phyloP scores from a whole-genome alignment of 371 early-diverging fungal genomes.

The Thermomucor indicae-seudaticae region DNA sequence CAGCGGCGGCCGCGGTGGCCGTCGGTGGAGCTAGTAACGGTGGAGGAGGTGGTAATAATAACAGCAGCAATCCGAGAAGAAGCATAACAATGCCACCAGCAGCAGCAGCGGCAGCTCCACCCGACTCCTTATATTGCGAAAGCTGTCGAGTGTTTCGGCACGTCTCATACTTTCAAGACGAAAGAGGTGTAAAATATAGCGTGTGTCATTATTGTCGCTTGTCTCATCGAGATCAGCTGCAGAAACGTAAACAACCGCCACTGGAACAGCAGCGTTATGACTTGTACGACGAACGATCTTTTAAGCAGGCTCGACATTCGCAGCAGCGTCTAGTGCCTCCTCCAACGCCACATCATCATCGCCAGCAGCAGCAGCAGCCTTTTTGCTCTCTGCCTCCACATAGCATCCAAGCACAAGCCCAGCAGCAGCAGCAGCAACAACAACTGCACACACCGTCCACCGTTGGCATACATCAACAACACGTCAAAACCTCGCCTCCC shows the following conservation, averaged over 20 bases:
- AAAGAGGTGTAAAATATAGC: conserved; percentile 9
- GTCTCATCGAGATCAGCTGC: conserved; percentile 5
- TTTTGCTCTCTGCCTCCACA: conserved; percentile 2
- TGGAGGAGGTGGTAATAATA: background rate
- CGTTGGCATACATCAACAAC: conserved; percentile 1
- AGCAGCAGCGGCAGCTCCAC: background rate
- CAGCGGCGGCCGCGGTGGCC: conserved; percentile 7
- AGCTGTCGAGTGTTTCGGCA: conserved; percentile 6
- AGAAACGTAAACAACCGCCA: conserved; percentile 11
- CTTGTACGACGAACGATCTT: background rate
- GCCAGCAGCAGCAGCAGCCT: conserved; percentile 6
- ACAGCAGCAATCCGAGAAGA: background rate
- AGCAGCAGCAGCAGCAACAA: conserved; percentile 10
- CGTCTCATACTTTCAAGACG: conserved; percentile 6
- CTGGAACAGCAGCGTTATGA: conserved; percentile 2
- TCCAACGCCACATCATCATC: background rate
- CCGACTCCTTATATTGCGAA: conserved; percentile 6
- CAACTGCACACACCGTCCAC: conserved; percentile 3
- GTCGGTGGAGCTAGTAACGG: conserved; percentile 3
- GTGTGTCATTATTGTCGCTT: conserved; percentile 10
- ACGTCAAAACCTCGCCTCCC: conserved; percentile 12
- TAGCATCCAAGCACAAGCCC: conserved; percentile 3
- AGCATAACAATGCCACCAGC: conserved; percentile 1
- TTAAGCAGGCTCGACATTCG: conserved; percentile 12
- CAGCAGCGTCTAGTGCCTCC: conserved; percentile 9